Evolutionary conservation across 2,329 filamentous ascomycete species (phyloP), one percentile per base, ranked within the genome.

Genomic region (Trichoderma atrobrunneum): DNA sequence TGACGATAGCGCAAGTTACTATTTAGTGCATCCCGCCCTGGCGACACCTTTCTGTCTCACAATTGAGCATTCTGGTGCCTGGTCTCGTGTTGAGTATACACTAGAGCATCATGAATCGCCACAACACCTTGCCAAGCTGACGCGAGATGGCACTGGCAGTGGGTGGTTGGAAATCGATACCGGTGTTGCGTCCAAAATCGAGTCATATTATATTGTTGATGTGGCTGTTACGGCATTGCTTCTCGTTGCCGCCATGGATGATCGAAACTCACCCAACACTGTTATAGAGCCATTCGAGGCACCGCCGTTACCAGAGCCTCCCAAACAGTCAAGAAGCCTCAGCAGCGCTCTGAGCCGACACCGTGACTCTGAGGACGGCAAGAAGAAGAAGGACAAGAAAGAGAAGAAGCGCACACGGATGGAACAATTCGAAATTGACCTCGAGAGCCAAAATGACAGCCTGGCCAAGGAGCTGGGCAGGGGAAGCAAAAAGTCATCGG

Each of bases 51-150:
- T 91, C 78, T 86, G 87, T 78, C 83, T 91, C 43, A 86, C 87
- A 1, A 83, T 91, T 60, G 86, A 88, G 78, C 85, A 88, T 21
- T 87, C 84, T 28, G 85, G 88, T 1, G 86, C 88, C 1, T 90
- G 87, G 86, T 87, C 85, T 64, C 85, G 88, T 5, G 86, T 87
- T 10, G 89, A 90, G 80, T 91, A 91, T 78, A 88, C 87, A 16
- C 87, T 91, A 14, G 89, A 91, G 81, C 89, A 91, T 76, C 83
- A 89, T 74, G 88, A 91, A 79, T 86, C 86, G 68, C 88, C 89
- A 5, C 84, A 85, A 66, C 89, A 89, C 75, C 81, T 91, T 4
- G 89, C 88, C 30, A 86, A 88, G 71, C 82, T 91, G 34, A 89
- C 88, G 18, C 85, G 88, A 64, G 88, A 90, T 78, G 88, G 86